These are phyloP conservation scores for Macrophomina pseudophaseolina DNA, from an alignment of 2,329 filamentous ascomycete species.

Conservation along the genomic window DNA sequence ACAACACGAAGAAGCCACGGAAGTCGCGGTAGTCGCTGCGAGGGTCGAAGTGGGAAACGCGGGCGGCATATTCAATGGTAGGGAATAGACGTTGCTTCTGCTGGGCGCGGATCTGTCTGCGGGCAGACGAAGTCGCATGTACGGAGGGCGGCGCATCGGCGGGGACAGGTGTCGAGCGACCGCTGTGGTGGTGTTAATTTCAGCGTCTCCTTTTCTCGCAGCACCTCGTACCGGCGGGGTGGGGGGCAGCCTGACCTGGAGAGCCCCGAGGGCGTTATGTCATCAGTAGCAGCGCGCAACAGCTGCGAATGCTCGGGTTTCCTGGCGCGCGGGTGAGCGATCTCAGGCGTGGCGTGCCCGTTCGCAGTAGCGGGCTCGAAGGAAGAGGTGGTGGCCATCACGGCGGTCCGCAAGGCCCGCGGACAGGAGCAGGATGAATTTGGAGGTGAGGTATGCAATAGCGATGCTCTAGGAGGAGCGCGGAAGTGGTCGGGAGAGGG, in stretches of 20 bases:
- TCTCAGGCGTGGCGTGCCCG: conserved; percentile 33
- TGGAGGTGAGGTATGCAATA: neutral
- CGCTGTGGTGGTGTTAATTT: conserved; percentile 56
- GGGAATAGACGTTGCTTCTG: conserved; percentile 87
- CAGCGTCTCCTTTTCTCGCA: conserved; percentile 7
- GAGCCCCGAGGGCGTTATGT: conserved; percentile 40
- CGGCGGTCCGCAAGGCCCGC: conserved; percentile 12
- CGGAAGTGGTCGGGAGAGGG: conserved; percentile 1
- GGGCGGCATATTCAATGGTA: conserved; percentile 85
- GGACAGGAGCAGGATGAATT: neutral
- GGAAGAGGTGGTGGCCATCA: conserved; percentile 23
- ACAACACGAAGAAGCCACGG: conserved; percentile 95
- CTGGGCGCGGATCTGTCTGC: conserved; percentile 81
- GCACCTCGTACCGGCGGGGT: too few relatives aligned
- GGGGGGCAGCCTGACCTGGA: conserved; percentile 38
- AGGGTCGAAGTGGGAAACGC: conserved; percentile 95
- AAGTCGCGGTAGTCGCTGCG: conserved; percentile 92
- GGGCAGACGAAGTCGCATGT: conserved; percentile 81
- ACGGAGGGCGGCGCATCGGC: conserved; percentile 92
- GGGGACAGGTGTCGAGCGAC: conserved; percentile 81
- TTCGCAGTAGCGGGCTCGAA: conserved; percentile 27
- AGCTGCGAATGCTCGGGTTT: conserved; percentile 43
- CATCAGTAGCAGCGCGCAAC: conserved; percentile 41
- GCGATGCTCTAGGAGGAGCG: neutral
- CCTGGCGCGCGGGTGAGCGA: conserved; percentile 42